A percentile compares a stretch with the other conserved stretches of the same genome.
Conservation (phyloP, 139 green algal species). For the Haematococcus sp. region DNA sequence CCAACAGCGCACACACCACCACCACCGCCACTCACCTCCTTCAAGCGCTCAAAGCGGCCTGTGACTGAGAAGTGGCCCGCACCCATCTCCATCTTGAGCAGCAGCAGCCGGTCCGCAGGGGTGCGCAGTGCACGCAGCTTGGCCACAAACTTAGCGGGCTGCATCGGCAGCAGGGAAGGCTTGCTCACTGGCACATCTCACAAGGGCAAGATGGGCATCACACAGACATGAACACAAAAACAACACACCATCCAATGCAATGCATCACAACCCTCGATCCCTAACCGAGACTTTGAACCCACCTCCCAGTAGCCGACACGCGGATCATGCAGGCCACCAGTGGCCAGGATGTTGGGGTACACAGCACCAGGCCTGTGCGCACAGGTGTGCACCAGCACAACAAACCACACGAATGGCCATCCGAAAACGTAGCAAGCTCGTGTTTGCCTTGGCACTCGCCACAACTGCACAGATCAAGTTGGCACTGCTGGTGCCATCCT, state of each 20-base stretch:
- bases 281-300: no score
- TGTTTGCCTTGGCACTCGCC: no score
- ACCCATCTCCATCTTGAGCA: constrained; percentile 23
- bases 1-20: no score
- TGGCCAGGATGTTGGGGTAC: constrained; percentile 88
- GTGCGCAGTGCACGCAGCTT: constrained; percentile 64
- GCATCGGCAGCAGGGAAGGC: constrained; percentile 6
- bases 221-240: no score
- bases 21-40: no score
- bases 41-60: constrained; percentile 62
- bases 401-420: no score
- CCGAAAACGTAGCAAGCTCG: constrained; percentile 43
- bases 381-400: neutral
- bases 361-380: constrained; percentile 32
- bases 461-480: no score
- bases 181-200: no score
- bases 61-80: constrained; percentile 71
- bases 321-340: constrained; percentile 80
- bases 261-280: constrained; percentile 4
- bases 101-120: neutral
- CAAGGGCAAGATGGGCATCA: neutral
- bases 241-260: no score
- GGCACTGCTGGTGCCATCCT: no score
- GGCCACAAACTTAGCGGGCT: constrained; percentile 84
- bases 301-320: constrained; percentile 70